Percentiles rank a stretch among this genome's conserved stretches.
These are phyloP conservation scores for Furculomyces boomerangus DNA, from an alignment of 371 early-diverging fungal species.

Conservation along the genomic window DNA sequence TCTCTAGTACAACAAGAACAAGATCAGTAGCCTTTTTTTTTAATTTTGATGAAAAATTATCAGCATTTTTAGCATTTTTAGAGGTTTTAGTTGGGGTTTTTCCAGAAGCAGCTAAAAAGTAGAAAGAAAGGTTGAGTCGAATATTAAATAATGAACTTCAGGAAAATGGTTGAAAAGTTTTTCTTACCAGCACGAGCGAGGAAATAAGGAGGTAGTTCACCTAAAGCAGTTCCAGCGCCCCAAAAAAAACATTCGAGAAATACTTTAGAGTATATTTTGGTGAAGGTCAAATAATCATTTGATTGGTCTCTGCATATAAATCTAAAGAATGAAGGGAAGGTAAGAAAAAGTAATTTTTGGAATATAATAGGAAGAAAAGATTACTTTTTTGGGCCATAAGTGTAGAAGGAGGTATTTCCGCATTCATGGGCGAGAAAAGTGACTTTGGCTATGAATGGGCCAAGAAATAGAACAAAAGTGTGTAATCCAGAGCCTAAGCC, in stretches of 20 bases:
- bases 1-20: constrained; percentile 43
- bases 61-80: constrained; percentile 29
- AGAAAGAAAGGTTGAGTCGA: neutral
- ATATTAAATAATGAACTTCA: neutral
- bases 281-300: constrained; percentile 16
- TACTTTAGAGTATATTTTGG: constrained; percentile 43
- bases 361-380: neutral
- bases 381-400: constrained; percentile 37
- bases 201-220: constrained; percentile 91
- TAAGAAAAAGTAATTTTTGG: neutral
- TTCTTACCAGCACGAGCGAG: constrained; percentile 52
- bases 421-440: constrained; percentile 70
- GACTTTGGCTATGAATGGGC: constrained; percentile 71
- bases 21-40: constrained; percentile 39
- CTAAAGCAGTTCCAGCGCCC: constrained; percentile 82
- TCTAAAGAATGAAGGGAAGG: neutral
- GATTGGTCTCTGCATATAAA: constrained; percentile 5
- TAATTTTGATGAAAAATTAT: constrained; percentile 23
- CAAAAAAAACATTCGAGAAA: constrained; percentile 63
- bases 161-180: neutral
- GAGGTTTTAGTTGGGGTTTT: constrained; percentile 35
- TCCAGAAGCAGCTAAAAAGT: constrained; percentile 24
- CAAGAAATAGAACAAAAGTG: constrained; percentile 80
- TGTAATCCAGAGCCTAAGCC: constrained; percentile 86
- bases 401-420: constrained; percentile 41